Percentiles rank a stretch among this genome's conserved stretches.
These are phyloP conservation scores for Prunella vulgaris DNA, from an alignment of 257 asterid genomes.

Conservation along the genomic window DNA sequence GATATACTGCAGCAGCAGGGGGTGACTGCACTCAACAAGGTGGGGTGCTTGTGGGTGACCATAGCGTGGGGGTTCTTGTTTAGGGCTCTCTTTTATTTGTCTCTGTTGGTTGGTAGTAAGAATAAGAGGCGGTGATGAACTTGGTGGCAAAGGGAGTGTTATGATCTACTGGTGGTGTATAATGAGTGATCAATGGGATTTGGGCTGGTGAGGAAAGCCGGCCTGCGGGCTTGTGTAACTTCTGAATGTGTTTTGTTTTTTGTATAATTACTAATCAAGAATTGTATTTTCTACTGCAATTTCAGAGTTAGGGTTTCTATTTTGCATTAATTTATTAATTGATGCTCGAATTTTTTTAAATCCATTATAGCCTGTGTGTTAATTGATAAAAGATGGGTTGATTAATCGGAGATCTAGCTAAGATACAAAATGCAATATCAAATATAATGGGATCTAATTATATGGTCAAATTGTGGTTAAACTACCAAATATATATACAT, in stretches of 20 bases:
- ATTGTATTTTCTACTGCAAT: background rate
- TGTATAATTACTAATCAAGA: background rate
- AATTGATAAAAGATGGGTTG: no score
- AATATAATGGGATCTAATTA: no score
- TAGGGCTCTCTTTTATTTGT: conserved; percentile 65
- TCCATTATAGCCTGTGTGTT: no score
- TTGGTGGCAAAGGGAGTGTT: background rate
- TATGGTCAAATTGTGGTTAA: no score
- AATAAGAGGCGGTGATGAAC: conserved; percentile 53
- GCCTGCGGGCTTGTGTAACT: no score
- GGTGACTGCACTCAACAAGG: conserved; percentile 58
- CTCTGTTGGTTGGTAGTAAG: conserved; percentile 63
- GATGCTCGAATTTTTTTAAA: no score
- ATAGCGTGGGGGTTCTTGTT: conserved; percentile 85
- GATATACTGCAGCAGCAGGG: conserved; percentile 75
- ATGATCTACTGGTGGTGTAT: no score
- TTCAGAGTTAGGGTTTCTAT: background rate
- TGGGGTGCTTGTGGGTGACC: conserved; percentile 58
- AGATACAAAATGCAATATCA: no score
- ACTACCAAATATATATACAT: no score
- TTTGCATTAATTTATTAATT: no score
- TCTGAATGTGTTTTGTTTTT: background rate
- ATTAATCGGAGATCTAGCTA: no score
- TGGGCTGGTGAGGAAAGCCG: background rate
- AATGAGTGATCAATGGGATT: background rate